Evolutionary conservation across 257 asterid genomes (phyloP).

Genomic region (Mitragyna speciosa): DNA sequence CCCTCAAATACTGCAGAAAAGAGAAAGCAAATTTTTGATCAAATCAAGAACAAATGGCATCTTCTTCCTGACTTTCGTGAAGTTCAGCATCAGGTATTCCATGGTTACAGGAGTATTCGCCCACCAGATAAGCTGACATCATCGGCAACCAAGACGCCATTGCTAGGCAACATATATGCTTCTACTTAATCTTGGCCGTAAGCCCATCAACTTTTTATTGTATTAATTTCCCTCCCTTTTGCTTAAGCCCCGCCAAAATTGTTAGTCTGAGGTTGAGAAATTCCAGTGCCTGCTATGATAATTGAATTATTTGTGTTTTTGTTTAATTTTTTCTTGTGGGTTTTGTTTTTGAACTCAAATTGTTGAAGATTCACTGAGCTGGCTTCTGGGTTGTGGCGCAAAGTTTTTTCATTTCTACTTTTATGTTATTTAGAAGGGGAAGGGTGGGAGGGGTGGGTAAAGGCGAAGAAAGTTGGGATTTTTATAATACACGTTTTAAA

Average conservation of each 20-base stretch:
- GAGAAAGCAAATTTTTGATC: not conserved
- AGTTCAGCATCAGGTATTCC: constrained; percentile 72
- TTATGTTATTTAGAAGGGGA: too few relatives aligned
- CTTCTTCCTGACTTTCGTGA: constrained; percentile 53
- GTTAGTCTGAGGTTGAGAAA: not conserved
- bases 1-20: not conserved
- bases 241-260: not conserved
- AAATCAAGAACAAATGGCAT: constrained; percentile 45
- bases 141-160: constrained; percentile 97
- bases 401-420: not conserved
- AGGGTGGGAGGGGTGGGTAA: too few relatives aligned
- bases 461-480: not conserved
- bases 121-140: constrained; percentile 75
- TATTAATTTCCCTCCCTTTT: not conserved
- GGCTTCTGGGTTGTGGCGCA: not conserved
- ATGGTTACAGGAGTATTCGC: constrained; percentile 95
- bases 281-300: not conserved
- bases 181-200: constrained; percentile 84
- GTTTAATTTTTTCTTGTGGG: not conserved
- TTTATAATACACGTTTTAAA: not conserved
- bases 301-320: not conserved
- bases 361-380: not conserved
- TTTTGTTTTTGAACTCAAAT: constrained; percentile 3
- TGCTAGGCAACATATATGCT: constrained; percentile 92
- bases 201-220: not conserved